Conservation (phyloP, 108 stramenopile species). For the Nitzschia sp. region DNA sequence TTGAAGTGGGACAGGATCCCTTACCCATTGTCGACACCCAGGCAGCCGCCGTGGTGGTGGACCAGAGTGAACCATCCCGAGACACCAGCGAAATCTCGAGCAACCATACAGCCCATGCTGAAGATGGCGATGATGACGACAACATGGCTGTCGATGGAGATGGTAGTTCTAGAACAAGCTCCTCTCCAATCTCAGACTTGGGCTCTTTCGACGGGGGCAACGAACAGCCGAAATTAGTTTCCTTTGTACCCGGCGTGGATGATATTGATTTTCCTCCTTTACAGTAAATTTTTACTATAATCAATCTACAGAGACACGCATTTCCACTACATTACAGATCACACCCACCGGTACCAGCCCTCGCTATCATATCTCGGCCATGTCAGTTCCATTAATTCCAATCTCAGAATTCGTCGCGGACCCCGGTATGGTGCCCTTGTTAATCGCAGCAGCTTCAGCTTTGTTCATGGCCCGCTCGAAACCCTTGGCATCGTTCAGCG, state of each 20-base stretch:
- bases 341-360: neutral
- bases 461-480: slow-evolving; percentile 37
- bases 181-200: slow-evolving; percentile 16
- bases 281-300: slow-evolving; percentile 5
- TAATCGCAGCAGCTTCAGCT: slow-evolving; percentile 32
- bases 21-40: slow-evolving; percentile 1
- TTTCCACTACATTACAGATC: neutral
- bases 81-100: slow-evolving; percentile 25
- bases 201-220: slow-evolving; percentile 4
- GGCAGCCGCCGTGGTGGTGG: slow-evolving; percentile 8
- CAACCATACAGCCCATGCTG: slow-evolving; percentile 15
- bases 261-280: slow-evolving; percentile 6
- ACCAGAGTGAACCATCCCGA: neutral
- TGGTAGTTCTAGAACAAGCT: slow-evolving; percentile 15
- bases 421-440: neutral
- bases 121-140: slow-evolving; percentile 24
- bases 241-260: neutral
- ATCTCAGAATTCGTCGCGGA: slow-evolving; percentile 2
- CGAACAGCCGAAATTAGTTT: neutral
- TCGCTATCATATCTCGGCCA: slow-evolving; percentile 11
- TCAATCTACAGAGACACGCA: neutral
- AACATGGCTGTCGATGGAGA: slow-evolving; percentile 22
- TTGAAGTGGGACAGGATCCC: slow-evolving; percentile 36
- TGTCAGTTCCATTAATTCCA: neutral
- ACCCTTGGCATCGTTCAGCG: slow-evolving; percentile 18